Base-by-base conservation (phyloP, 768 basidiomycete genomes). In the Chalciporus piperatus region DNA sequence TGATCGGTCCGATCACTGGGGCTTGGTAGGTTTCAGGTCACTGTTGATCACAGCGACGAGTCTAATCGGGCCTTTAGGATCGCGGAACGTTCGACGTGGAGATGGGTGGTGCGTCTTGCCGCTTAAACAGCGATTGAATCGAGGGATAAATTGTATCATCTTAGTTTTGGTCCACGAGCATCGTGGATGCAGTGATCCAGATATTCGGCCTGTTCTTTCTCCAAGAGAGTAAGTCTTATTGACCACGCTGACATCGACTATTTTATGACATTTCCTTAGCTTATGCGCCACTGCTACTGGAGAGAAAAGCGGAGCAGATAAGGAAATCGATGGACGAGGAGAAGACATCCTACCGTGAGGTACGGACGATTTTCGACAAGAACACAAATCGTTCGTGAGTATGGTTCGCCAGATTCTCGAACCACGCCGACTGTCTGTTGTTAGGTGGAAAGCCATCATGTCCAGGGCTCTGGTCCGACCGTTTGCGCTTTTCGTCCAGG, bases 131-230 rank as follows among this genome's bases (percentile, higher is more conserved):
- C 10, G 3, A 4, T 9, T 40, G 14, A 9, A 17, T 33, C 19
- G 7, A 11, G 14, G 3, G 6, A 47, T 47, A 23, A 41, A 3
- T 3, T 40, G 3, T 32, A 14, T 37, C 12, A 25, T 40, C 13
- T 40, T 56, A 82, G 76, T 89, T 88, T 63, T 86, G 85, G 80
- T 78, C 84, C 0, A 83, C 83, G 4, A 79, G 73, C 28, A 83
- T 87, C 33, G 72, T 77, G 0, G 82, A 80, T 52, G 81, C 70
- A 0, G 54, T 63, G 23, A 64, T 89, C 30, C 85, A 88, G 59
- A 42, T 77, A 0, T 54, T 76, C 2, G 85, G 87, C 2, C 7
- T 87, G 0, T 67, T 85, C 28, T 78, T 69, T 51, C 72, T 89
- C 5, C 74, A 73, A 70, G 86, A 89, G 75, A 85, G 85, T 85